Conservation (phyloP, 1,284 basidiomycete genomes). For the Mycena sp. region DNA sequence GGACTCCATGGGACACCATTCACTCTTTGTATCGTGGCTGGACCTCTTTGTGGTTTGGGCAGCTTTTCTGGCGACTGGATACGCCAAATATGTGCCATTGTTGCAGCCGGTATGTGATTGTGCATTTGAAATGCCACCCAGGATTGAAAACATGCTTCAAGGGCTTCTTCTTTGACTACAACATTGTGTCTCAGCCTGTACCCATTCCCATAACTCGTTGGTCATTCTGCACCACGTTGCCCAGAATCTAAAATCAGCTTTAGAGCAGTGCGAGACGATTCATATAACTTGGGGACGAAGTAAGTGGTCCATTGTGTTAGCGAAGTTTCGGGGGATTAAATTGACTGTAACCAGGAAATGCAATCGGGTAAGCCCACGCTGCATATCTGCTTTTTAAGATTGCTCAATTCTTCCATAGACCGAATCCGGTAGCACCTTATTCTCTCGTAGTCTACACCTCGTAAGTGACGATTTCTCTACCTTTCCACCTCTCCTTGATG, state of each 20-base stretch:
- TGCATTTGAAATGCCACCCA: not conserved
- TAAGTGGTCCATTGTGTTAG: constrained; percentile 4
- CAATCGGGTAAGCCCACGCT: constrained; percentile 10
- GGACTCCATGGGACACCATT: constrained; percentile 1
- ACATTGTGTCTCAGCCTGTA: constrained; percentile 43
- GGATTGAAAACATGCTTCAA: not conserved
- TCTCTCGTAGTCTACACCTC: constrained; percentile 59
- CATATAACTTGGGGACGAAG: constrained; percentile 54
- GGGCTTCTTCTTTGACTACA: constrained; percentile 56
- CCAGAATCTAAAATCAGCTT: not conserved
- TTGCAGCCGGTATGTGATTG: constrained; percentile 17
- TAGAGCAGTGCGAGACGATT: constrained; percentile 61
- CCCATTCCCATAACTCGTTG: constrained; percentile 53
- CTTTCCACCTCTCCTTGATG: not conserved
- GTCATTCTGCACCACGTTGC: not conserved
- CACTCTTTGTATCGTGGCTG: constrained; percentile 12
- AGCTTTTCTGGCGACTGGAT: not conserved
- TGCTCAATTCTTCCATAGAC: constrained; percentile 39
- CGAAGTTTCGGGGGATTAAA: not conserved
- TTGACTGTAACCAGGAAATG: not conserved
- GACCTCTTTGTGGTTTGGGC: constrained; percentile 12
- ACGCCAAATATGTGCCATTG: constrained; percentile 23
- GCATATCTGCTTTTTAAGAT: not conserved
- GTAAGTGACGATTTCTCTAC: constrained; percentile 41
- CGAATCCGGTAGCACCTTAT: constrained; percentile 58